phyloP scores from a whole-genome alignment of 495 filamentous ascomycete genomes.

The Neurospora sp. region DNA sequence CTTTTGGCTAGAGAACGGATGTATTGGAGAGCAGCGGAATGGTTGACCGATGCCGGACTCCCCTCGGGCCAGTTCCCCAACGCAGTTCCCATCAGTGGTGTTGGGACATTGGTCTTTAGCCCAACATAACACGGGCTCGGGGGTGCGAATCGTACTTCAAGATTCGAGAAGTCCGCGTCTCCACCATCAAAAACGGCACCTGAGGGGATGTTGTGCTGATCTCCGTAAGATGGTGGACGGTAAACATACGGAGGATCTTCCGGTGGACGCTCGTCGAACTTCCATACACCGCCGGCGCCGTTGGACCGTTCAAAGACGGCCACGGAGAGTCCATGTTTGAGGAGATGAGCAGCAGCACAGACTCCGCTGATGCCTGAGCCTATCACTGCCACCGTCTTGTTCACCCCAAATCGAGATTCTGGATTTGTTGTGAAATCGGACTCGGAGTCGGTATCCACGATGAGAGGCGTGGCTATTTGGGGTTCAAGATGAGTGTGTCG shows the following conservation, averaged over 20 bases:
- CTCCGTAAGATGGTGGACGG: constrained; percentile 28
- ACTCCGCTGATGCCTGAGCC: constrained; percentile 64
- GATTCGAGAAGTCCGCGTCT: neutral
- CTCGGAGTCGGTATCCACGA: neutral
- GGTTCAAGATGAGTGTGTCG: neutral
- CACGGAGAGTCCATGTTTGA: constrained; percentile 47
- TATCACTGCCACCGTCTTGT: constrained; percentile 47
- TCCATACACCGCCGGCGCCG: constrained; percentile 54
- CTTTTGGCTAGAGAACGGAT: constrained; percentile 45
- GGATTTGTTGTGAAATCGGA: neutral
- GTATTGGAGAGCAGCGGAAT: constrained; percentile 45
- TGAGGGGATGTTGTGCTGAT: constrained; percentile 10
- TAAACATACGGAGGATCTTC: constrained; percentile 49
- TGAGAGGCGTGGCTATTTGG: neutral
- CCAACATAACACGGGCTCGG: constrained; percentile 46
- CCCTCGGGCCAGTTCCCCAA: constrained; percentile 51
- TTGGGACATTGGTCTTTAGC: constrained; percentile 57
- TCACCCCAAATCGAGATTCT: constrained; percentile 7
- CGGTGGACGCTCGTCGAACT: constrained; percentile 49
- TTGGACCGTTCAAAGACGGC: constrained; percentile 54
- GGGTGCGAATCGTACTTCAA: constrained; percentile 20
- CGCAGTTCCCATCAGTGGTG: constrained; percentile 46
- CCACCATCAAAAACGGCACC: neutral
- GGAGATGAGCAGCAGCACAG: constrained; percentile 50
- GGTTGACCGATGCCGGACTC: constrained; percentile 46